These are phyloP conservation scores for Agapanthus africanus DNA, from an alignment of 106 monocot species.

Conservation along the genomic window DNA sequence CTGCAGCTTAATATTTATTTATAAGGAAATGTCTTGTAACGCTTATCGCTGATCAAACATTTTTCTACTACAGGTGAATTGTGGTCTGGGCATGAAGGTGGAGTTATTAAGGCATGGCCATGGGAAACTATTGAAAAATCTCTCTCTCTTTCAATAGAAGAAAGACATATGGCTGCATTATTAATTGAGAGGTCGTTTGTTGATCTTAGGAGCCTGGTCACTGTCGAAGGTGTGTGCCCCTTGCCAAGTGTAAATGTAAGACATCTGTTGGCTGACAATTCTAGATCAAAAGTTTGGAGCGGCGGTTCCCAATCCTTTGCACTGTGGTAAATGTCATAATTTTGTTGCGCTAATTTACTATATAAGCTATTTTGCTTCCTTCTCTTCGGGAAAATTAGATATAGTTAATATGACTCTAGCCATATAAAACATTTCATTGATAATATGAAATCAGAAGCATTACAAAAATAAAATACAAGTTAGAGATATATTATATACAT, in stretches of 20 bases:
- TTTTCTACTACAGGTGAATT: constrained; percentile 69
- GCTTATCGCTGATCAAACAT: not conserved
- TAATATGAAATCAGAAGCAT: no score
- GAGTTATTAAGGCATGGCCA: constrained; percentile 81
- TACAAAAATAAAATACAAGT: no score
- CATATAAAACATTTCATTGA: no score
- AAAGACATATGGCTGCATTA: constrained; percentile 49
- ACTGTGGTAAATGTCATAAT: constrained; percentile 7
- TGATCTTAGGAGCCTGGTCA: constrained; percentile 14
- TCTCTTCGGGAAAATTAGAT: no score
- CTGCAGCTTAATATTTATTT: not conserved
- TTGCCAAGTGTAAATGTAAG: constrained; percentile 12
- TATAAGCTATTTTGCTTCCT: not conserved
- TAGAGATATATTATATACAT: no score
- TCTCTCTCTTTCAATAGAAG: constrained; percentile 63
- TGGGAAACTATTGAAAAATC: constrained; percentile 81
- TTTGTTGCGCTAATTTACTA: not conserved
- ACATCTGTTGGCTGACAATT: constrained; percentile 14
- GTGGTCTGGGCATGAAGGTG: constrained; percentile 89
- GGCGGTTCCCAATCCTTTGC: constrained; percentile 12
- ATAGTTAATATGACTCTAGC: no score
- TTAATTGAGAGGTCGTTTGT: constrained; percentile 18
- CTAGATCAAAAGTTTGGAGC: constrained; percentile 18
- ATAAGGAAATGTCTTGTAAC: not conserved
- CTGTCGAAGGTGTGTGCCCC: constrained; percentile 16